Percentiles rank a stretch among this genome's conserved stretches.
These are phyloP conservation scores for Aspergillus sclerotiicarbonarius DNA, from an alignment of 495 filamentous ascomycete genomes.

Conservation along the genomic window DNA sequence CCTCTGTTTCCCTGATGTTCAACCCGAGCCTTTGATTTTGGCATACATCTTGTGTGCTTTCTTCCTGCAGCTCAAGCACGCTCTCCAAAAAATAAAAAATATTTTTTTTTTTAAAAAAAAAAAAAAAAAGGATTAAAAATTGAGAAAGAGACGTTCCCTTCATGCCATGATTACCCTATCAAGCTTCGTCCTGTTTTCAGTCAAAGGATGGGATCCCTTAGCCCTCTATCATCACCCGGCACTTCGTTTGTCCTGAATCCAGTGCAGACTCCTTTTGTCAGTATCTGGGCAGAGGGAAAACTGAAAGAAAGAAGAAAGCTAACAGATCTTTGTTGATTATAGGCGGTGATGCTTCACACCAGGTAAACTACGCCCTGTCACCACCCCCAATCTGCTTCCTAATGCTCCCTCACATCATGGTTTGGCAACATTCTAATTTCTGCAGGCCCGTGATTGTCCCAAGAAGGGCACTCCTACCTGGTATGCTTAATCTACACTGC, in stretches of 20 bases:
- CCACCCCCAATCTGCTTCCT: neutral
- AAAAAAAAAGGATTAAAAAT: no score
- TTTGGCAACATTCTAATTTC: constrained; percentile 25
- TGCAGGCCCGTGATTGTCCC: constrained; percentile 87
- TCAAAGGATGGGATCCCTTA: neutral
- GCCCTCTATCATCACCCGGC: neutral
- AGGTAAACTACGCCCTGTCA: constrained; percentile 43
- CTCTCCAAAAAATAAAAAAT: no score
- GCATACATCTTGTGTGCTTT: no score
- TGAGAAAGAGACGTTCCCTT: no score
- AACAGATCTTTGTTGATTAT: constrained; percentile 2
- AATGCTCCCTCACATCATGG: neutral
- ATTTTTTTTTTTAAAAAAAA: no score
- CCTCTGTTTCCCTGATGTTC: neutral
- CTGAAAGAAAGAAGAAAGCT: neutral
- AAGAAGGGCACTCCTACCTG: constrained; percentile 91
- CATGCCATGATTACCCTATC: no score
- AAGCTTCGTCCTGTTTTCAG: neutral
- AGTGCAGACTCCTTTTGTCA: no score
- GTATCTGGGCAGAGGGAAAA: no score
- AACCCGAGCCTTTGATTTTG: neutral
- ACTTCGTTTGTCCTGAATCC: neutral
- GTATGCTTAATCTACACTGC: constrained; percentile 40
- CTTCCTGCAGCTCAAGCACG: no score
- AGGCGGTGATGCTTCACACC: constrained; percentile 77